phyloP scores from a whole-genome alignment of 2,329 filamentous ascomycete species.

The Coniella lustricola region DNA sequence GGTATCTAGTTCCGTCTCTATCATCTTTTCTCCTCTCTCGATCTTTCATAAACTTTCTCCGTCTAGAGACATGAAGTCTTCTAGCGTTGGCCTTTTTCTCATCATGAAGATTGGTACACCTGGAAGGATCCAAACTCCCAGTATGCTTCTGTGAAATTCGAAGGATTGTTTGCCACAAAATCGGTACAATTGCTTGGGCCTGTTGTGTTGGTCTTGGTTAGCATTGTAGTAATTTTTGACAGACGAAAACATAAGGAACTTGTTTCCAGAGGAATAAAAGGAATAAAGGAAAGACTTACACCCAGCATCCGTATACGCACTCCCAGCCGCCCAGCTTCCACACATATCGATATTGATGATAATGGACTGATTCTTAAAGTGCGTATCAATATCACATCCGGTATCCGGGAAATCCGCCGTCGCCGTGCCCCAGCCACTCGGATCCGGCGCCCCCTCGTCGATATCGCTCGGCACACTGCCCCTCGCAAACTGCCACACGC shows the following conservation, averaged over 20 bases:
- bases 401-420: constrained; percentile 60
- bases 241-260: neutral
- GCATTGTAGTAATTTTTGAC: neutral
- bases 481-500: constrained; percentile 54
- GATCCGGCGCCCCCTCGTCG: constrained; percentile 44
- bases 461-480: constrained; percentile 45
- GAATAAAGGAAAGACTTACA: constrained; percentile 25
- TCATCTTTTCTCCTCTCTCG: too few relatives aligned
- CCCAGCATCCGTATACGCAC: constrained; percentile 38
- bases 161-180: constrained; percentile 50
- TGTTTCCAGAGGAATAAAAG: neutral
- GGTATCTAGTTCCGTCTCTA: too few relatives aligned
- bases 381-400: constrained; percentile 48
- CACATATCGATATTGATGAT: constrained; percentile 61
- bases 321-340: constrained; percentile 43
- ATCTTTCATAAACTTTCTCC: too few relatives aligned
- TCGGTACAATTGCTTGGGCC: constrained; percentile 50
- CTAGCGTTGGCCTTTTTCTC: too few relatives aligned
- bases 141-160: constrained; percentile 50
- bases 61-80: too few relatives aligned
- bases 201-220: constrained; percentile 15
- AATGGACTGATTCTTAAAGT: constrained; percentile 61
- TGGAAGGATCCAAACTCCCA: constrained; percentile 59
- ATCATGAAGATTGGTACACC: constrained; percentile 41
- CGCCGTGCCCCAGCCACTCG: constrained; percentile 54